Percentiles rank a stretch among this genome's conserved stretches.
These are phyloP conservation scores for Xylaria castorea DNA, from an alignment of 495 filamentous ascomycete species.

Conservation along the genomic window DNA sequence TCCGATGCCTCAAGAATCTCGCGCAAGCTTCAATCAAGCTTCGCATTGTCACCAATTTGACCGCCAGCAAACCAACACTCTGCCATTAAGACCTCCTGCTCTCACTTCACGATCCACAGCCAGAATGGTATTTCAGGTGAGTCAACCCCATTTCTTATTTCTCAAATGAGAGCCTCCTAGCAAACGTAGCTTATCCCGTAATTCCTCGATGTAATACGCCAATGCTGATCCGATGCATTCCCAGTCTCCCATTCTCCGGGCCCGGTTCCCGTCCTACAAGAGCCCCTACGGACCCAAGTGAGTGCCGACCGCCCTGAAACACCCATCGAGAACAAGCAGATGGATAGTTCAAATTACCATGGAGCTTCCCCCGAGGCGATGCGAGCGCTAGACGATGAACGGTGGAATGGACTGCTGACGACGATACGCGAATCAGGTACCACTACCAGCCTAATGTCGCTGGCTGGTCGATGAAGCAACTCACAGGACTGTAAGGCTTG, in stretches of 20 bases:
- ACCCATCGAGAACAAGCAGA: neutral
- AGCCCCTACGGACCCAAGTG: constrained; percentile 61
- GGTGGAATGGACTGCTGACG: constrained; percentile 38
- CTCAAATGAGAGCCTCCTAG: neutral
- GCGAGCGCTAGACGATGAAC: neutral
- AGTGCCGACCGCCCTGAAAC: constrained; percentile 36
- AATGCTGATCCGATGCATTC: constrained; percentile 31
- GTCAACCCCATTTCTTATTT: neutral
- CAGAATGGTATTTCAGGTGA: constrained; percentile 54
- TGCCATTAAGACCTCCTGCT: constrained; percentile 31
- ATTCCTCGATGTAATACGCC: neutral
- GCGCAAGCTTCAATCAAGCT: constrained; percentile 35
- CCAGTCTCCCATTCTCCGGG: constrained; percentile 46
- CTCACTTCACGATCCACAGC: constrained; percentile 24
- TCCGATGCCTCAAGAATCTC: constrained; percentile 37
- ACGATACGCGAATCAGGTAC: constrained; percentile 45
- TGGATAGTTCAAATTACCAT: neutral
- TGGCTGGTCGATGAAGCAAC: constrained; percentile 46
- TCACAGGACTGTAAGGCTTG: constrained; percentile 47
- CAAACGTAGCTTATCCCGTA: neutral
- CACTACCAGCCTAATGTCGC: constrained; percentile 52
- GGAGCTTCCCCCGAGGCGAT: neutral
- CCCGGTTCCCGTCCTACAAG: constrained; percentile 49
- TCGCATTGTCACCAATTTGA: constrained; percentile 31
- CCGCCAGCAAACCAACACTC: constrained; percentile 20